Evolutionary conservation across 768 basidiomycete species (phyloP), one percentile per base, ranked within the genome.

Genomic region (Candolleomyces aberdarensis): DNA sequence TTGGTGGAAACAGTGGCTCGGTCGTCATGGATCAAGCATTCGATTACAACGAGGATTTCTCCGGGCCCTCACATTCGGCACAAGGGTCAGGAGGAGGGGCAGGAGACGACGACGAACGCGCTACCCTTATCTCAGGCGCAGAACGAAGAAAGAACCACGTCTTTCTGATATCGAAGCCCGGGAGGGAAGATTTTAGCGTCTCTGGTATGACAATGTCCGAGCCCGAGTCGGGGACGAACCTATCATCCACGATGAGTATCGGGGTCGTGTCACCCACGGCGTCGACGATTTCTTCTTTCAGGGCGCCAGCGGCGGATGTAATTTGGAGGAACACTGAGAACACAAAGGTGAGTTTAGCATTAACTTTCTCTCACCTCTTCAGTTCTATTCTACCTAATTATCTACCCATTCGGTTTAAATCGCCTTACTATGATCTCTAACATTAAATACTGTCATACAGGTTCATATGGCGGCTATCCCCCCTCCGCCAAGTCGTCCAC

Each of bases 121-220:
- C 14, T n/a, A 57, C 60, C 15, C 49, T 61, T 3, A 61, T 61
- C 26, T 57, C 60, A 11, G 47, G 47, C 2, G 56, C 50, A 11
- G 55, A 61, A 7, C 36, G 60, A 39, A 13, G 0, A 14, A 5
- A 52, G 29, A 61, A 61, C 22, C n/a, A 44, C 10, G 60, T 61
- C 8, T 61, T 61, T 53, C 26, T 57, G 31, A 61, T 61, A 22
- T 61, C 60, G 22, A 56, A 57, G 56, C 6, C 3, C 48, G 56
- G 60, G 32, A 39, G 40, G 26, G 36, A 36, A 6, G 22, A 61
- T 46, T 61, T 57, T 19, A 57, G 48, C 40, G 22, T 57, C 26
- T 26, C 19, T 26, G 43, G 48, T 19, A 10, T 22, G 19, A 49
- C 31, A n/a, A 26, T 26, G 36, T 36, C 36, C 36, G 36, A 36